Evolutionary conservation across 805 yeast genomes (phyloP).

Genomic region (Candida germanica): DNA sequence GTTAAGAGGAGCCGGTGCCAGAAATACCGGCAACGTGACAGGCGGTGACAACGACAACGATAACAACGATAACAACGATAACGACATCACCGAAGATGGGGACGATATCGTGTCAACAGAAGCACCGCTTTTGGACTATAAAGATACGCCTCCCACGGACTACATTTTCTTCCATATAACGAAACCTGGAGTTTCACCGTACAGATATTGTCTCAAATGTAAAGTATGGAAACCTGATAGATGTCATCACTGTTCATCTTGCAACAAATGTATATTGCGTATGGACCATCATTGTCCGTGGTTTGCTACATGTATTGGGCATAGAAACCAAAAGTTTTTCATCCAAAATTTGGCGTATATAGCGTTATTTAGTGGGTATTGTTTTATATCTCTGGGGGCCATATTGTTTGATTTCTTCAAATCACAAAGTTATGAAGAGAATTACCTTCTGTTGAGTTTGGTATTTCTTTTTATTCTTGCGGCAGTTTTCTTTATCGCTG

Average conservation of each 20-base stretch:
- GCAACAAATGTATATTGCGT: conserved; percentile 43
- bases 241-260: conserved; percentile 54
- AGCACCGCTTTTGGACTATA: neutral
- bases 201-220: conserved; percentile 56
- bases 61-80: conserved; percentile 6
- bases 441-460: conserved; percentile 51
- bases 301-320: conserved; percentile 89
- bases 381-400: conserved; percentile 37
- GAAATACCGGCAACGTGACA: conserved; percentile 12
- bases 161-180: conserved; percentile 36
- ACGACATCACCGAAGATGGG: neutral
- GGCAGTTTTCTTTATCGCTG: conserved; percentile 50
- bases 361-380: conserved; percentile 43
- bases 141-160: conserved; percentile 28
- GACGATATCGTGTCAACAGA: neutral
- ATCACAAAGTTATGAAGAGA: conserved; percentile 32
- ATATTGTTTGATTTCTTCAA: conserved; percentile 49
- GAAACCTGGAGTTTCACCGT: conserved; percentile 50
- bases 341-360: conserved; percentile 66
- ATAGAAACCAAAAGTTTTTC: conserved; percentile 73
- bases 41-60: conserved; percentile 9
- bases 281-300: conserved; percentile 81
- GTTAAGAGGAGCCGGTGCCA: conserved; percentile 11
- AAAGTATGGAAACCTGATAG: conserved; percentile 59
- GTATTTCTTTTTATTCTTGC: conserved; percentile 59